Evolutionary conservation across 495 filamentous ascomycete genomes (phyloP).

Genomic region (Terfezia boudieri): DNA sequence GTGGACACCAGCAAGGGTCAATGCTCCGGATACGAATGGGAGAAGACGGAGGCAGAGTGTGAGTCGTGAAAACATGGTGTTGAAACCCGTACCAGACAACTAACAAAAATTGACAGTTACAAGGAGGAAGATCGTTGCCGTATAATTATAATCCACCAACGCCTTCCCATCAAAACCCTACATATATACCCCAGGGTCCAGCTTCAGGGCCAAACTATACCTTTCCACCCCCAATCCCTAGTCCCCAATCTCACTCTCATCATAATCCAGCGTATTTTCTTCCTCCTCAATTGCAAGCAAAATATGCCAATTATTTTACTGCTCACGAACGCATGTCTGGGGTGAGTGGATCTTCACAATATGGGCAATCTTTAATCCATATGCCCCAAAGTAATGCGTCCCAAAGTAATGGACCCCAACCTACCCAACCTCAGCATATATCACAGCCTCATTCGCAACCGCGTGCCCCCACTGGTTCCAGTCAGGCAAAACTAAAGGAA

Average conservation of each 20-base stretch:
- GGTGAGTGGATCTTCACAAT: no score
- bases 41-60: neutral
- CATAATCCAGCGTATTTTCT: slow-evolving; percentile 8
- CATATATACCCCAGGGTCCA: neutral
- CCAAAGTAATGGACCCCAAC: no score
- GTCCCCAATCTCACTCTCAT: slow-evolving; percentile 4
- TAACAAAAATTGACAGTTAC: neutral
- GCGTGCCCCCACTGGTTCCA: no score
- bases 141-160: neutral
- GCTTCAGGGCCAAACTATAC: neutral
- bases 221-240: neutral
- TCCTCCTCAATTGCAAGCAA: neutral
- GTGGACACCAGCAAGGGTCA: neutral
- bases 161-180: neutral
- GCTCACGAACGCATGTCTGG: no score
- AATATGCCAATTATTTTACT: no score
- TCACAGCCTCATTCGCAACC: no score
- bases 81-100: neutral
- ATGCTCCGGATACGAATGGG: neutral
- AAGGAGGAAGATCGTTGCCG: neutral
- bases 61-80: neutral
- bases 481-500: slow-evolving; percentile 32
- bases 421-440: no score
- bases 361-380: no score
- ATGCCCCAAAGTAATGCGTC: no score